Percentiles rank a stretch among this genome's conserved stretches.
phyloP scores from a whole-genome alignment of 2,329 filamentous ascomycete species.

The Penicillium sclerotiorum region DNA sequence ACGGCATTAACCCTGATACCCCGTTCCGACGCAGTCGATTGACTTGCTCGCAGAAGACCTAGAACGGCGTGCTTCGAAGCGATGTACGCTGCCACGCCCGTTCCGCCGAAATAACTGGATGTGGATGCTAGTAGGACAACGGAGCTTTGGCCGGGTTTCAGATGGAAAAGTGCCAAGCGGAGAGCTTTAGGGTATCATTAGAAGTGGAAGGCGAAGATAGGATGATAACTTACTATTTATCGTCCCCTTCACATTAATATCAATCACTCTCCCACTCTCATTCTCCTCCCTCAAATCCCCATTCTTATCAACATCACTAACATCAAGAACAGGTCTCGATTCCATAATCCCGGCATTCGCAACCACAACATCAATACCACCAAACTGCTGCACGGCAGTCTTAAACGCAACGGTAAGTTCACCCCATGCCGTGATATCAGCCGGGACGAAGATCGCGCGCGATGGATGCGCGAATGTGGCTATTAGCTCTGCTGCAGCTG shows the following conservation, averaged over 20 bases:
- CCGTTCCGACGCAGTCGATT: conserved; percentile 36
- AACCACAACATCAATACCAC: conserved; percentile 43
- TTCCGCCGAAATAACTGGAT: conserved; percentile 49
- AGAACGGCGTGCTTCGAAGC: conserved; percentile 49
- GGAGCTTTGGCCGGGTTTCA: conserved; percentile 33
- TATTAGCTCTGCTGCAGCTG: conserved; percentile 9
- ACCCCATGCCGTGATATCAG: conserved; percentile 41
- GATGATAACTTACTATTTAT: conserved; percentile 43
- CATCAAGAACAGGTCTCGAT: conserved; percentile 23
- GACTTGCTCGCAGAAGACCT: conserved; percentile 43
- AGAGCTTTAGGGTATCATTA: conserved; percentile 29
- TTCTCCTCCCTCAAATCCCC: conserved; percentile 21
- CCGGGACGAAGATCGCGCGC: conserved; percentile 35
- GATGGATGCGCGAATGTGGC: conserved; percentile 7
- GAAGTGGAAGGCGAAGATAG: too few relatives aligned
- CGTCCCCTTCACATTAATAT: conserved; percentile 50
- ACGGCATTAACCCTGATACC: conserved; percentile 49
- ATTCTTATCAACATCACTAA: conserved; percentile 26
- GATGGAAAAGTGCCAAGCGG: conserved; percentile 31
- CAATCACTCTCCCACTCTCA: conserved; percentile 36
- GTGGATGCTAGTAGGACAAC: conserved; percentile 47
- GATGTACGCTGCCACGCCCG: conserved; percentile 47
- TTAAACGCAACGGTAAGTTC: conserved; percentile 41
- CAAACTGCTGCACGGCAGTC: conserved; percentile 34
- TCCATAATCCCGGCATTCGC: conserved; percentile 49